Evolutionary conservation across 2,329 filamentous ascomycete species (phyloP), one percentile per base, ranked within the genome.

Genomic region (Aspergillus phoenicis): DNA sequence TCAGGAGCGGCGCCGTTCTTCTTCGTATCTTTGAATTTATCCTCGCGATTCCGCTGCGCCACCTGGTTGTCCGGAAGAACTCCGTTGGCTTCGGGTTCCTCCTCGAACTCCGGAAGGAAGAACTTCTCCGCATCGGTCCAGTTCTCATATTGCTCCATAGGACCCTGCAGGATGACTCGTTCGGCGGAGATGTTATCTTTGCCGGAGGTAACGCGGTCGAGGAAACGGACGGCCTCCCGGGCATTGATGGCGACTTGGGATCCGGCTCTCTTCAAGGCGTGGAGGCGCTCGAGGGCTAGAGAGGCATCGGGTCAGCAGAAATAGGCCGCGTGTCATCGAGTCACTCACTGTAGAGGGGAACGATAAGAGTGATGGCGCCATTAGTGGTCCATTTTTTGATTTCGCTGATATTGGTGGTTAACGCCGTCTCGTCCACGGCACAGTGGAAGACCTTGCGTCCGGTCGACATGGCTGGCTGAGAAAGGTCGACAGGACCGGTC

Each of bases 381-480:
- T 81, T 78, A 26, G 78, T 75, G 53, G 81, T 80, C 80, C 81
- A 83, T 70, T 77, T 77, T 71, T 83, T 83, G 62, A 84, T 80
- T 68, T 83, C 81, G 59, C 79, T 80, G 64, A 84, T 81, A 62
- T 81, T 83, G 55, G 81, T 80, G 51, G 80, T 81, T 59, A 84
- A 70, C 52, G 80, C 81, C 54, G 81, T 83, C 66, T 83, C 82
- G 69, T 84, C 82, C 64, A 82, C 80, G 63, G 83, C 80, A 74
- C 82, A 83, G 70, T 82, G 78, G 65, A 83, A 80, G 65, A 79
- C 74, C 69, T 80, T 82, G 66, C 76, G 76, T 67, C 70, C 76
- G 60, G 75, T 68, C 64, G 77, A 75, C 77, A 79, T 79, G 67
- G 60, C 65, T 62, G 66, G 59, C 64, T 60, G 36, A 20, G 26